These are phyloP conservation scores for Cyclotella atomus DNA, from an alignment of 108 stramenopile species.

Conservation along the genomic window DNA sequence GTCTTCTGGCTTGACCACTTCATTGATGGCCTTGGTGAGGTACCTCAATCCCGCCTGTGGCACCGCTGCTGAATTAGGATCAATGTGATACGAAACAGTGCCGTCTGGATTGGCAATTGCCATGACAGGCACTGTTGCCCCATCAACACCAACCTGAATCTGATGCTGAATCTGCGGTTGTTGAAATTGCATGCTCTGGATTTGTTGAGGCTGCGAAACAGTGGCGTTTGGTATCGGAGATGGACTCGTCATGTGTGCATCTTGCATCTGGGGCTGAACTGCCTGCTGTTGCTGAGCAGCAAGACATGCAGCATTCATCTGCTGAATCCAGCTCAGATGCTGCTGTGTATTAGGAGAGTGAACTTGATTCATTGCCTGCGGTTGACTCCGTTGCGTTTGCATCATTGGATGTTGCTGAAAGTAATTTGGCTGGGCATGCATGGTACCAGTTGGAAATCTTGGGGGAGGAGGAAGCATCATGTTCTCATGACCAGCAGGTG, in stretches of 20 bases:
- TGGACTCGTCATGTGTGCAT: neutral
- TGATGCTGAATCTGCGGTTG: conserved; percentile 35
- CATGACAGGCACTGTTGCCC: conserved; percentile 46
- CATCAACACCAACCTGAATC: conserved; percentile 38
- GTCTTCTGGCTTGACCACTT: conserved; percentile 43
- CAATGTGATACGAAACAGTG: conserved; percentile 38
- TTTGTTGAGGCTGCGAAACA: conserved; percentile 24
- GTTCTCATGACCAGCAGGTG: conserved; percentile 58
- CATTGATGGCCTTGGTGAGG: conserved; percentile 49
- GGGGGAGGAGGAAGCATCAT: conserved; percentile 79
- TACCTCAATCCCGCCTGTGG: conserved; percentile 36
- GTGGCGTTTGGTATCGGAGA: conserved; percentile 25
- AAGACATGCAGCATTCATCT: conserved; percentile 57
- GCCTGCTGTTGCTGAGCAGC: conserved; percentile 15
- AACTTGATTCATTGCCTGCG: neutral
- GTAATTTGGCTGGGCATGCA: conserved; percentile 21
- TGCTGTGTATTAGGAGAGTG: conserved; percentile 25
- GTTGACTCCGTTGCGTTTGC: conserved; percentile 20
- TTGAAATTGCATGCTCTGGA: neutral
- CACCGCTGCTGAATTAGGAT: conserved; percentile 30
- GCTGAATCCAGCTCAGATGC: conserved; percentile 60
- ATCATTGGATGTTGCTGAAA: conserved; percentile 14
- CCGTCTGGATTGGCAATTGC: conserved; percentile 34
- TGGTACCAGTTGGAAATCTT: conserved; percentile 32
- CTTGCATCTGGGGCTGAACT: neutral